Evolutionary conservation across 2,329 filamentous ascomycete species (phyloP).

Genomic region (Fusarium irregulare): DNA sequence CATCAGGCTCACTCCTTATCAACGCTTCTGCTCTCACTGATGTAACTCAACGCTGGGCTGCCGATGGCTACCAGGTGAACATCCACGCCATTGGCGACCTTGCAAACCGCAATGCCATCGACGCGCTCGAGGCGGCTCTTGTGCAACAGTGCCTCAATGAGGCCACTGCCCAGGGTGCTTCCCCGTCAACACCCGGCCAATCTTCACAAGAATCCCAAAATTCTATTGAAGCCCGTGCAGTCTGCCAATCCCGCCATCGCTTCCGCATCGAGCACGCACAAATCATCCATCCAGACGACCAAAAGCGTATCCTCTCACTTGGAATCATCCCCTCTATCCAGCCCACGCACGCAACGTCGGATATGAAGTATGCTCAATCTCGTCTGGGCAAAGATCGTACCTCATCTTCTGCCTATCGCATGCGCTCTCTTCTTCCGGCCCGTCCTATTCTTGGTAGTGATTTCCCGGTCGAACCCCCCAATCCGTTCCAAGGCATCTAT

Average conservation of each 20-base stretch:
- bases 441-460: constrained; percentile 73
- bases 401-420: constrained; percentile 70
- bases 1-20: constrained; percentile 73
- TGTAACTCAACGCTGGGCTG: constrained; percentile 68
- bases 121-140: constrained; percentile 70
- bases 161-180: constrained; percentile 35
- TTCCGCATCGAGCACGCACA: constrained; percentile 79
- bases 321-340: constrained; percentile 76
- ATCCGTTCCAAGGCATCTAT: constrained; percentile 76
- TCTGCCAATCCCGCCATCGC: constrained; percentile 66
- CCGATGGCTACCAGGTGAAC: constrained; percentile 73
- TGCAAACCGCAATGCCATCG: constrained; percentile 72
- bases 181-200: constrained; percentile 1
- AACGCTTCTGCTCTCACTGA: constrained; percentile 68
- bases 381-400: constrained; percentile 69
- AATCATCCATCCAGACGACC: constrained; percentile 75
- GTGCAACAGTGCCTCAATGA: constrained; percentile 61
- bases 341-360: constrained; percentile 77
- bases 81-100: constrained; percentile 79
- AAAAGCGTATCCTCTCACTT: constrained; percentile 66
- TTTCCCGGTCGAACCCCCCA: constrained; percentile 77
- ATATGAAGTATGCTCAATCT: constrained; percentile 73
- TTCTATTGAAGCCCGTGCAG: constrained; percentile 48
- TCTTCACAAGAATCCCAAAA: constrained; percentile 8
- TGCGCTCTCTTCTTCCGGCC: constrained; percentile 68